phyloP scores from a whole-genome alignment of 129 eudicot genomes.

The Lactuca saligna region DNA sequence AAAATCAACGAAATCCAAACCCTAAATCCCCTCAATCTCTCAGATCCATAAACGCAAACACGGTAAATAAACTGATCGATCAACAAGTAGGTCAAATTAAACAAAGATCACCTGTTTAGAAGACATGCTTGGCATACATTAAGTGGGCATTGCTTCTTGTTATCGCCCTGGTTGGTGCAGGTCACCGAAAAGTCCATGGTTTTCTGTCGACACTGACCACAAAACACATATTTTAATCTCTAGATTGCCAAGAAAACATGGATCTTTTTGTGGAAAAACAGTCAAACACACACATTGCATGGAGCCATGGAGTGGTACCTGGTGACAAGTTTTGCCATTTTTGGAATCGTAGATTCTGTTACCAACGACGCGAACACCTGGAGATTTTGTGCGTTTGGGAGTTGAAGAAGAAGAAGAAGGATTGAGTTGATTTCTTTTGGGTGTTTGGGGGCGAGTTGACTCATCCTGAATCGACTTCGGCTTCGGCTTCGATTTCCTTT shows the following conservation, averaged over 20 bases:
- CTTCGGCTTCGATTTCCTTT: constrained; percentile 9
- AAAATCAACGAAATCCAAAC: background rate
- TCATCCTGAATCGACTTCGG: constrained; percentile 24
- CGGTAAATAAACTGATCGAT: background rate
- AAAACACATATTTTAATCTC: background rate
- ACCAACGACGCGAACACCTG: constrained; percentile 43
- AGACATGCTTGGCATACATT: constrained; percentile 51
- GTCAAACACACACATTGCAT: constrained; percentile 31
- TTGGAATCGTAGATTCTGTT: constrained; percentile 55
- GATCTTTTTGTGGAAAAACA: constrained; percentile 4
- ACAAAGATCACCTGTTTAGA: constrained; percentile 39
- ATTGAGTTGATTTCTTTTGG: constrained; percentile 14
- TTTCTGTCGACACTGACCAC: constrained; percentile 59
- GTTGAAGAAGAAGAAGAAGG: constrained; percentile 19
- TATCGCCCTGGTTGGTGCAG: constrained; percentile 35
- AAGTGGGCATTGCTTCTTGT: constrained; percentile 46
- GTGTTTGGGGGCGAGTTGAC: constrained; percentile 30
- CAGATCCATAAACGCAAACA: constrained; percentile 15
- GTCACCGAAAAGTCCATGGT: constrained; percentile 45
- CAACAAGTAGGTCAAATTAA: background rate
- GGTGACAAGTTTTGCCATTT: constrained; percentile 59
- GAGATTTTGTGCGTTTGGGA: constrained; percentile 36
- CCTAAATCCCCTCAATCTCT: background rate
- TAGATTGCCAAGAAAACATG: background rate
- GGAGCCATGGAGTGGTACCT: constrained; percentile 37